Percentiles rank a stretch among this genome's conserved stretches.
Conservation (phyloP, 2,329 filamentous ascomycete genomes). For the Aspergillus brasiliensis region DNA sequence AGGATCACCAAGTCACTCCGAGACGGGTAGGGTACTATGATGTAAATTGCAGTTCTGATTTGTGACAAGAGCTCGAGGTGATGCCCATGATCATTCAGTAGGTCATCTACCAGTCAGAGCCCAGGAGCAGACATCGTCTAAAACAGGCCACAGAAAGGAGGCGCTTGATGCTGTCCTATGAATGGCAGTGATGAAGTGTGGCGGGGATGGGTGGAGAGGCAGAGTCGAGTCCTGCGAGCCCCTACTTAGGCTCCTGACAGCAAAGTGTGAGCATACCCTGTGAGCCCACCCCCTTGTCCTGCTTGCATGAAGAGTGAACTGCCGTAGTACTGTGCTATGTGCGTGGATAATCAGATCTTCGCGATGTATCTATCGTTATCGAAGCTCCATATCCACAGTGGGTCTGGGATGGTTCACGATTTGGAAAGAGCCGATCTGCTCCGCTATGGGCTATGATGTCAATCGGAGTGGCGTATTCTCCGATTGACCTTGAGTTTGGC, state of each 20-base stretch:
- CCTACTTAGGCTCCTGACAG: background rate
- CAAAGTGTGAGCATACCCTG: background rate
- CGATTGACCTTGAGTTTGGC: too few relatives aligned
- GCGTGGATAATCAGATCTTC: background rate
- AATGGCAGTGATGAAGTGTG: slow-evolving; percentile 2
- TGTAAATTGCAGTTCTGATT: background rate
- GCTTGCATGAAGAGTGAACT: background rate
- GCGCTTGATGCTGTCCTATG: slow-evolving; percentile 11
- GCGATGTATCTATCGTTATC: background rate
- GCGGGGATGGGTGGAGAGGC: background rate
- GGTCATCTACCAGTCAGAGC: background rate
- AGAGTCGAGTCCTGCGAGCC: background rate
- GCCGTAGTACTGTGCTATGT: background rate
- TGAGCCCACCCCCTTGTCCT: background rate
- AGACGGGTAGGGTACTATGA: background rate
- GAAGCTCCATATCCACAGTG: background rate
- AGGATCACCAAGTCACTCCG: background rate
- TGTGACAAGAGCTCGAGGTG: background rate
- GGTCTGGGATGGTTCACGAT: background rate
- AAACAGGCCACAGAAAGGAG: background rate
- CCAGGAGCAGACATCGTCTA: background rate
- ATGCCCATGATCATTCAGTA: background rate
- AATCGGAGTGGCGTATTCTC: background rate
- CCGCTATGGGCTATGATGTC: background rate
- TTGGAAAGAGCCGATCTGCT: background rate